These are phyloP conservation scores for Saturnispora sekii DNA, from an alignment of 805 yeast species.

Conservation along the genomic window DNA sequence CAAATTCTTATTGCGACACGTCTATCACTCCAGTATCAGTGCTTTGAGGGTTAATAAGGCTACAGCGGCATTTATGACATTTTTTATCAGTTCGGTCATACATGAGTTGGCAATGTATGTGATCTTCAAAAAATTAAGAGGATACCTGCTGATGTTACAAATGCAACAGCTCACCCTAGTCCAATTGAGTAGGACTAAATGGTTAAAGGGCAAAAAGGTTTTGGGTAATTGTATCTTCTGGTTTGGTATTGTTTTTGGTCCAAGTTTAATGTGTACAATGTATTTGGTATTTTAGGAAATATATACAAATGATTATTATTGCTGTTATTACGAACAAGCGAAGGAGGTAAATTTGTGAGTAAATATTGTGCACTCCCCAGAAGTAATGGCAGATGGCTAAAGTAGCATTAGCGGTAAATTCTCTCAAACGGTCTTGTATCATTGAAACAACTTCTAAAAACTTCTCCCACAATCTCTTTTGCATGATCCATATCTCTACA, in stretches of 20 bases:
- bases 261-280: slow-evolving; percentile 76
- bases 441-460: slow-evolving; percentile 86
- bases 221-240: slow-evolving; percentile 81
- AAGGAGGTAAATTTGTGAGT: too few relatives aligned
- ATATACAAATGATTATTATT: not conserved
- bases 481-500: slow-evolving; percentile 72
- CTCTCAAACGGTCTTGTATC: slow-evolving; percentile 96
- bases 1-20: slow-evolving; percentile 80
- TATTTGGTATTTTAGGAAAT: slow-evolving; percentile 57
- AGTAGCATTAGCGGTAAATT: slow-evolving; percentile 49
- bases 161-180: slow-evolving; percentile 83
- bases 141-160: slow-evolving; percentile 71
- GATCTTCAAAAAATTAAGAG: slow-evolving; percentile 68
- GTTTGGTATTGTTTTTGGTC: slow-evolving; percentile 87
- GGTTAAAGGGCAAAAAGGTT: slow-evolving; percentile 43
- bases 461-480: slow-evolving; percentile 67
- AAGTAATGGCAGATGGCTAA: too few relatives aligned
- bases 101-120: slow-evolving; percentile 93
- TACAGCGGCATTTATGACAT: slow-evolving; percentile 70
- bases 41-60: slow-evolving; percentile 54
- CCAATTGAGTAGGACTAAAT: slow-evolving; percentile 47
- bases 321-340: not conserved
- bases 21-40: slow-evolving; percentile 83
- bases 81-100: slow-evolving; percentile 66
- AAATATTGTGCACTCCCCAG: too few relatives aligned